Evolutionary conservation across 768 basidiomycete species (phyloP).

Genomic region (Termitomyces sp.): DNA sequence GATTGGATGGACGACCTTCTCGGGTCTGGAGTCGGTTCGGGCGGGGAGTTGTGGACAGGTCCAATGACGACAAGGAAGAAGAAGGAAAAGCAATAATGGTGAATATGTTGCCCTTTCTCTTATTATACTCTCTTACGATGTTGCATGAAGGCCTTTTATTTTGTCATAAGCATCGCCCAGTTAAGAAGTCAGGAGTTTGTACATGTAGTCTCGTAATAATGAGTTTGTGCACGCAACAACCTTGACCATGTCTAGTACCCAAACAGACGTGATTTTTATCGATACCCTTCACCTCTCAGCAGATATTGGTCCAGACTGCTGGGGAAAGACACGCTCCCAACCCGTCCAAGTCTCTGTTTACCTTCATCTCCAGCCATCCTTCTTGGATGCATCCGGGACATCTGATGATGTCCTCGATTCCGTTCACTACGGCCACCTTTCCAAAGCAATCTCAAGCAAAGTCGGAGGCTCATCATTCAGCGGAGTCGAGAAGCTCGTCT

Average conservation of each 20-base stretch:
- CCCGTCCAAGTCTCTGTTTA: conserved; percentile 49
- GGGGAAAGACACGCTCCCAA: conserved; percentile 45
- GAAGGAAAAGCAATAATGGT: conserved; percentile 6
- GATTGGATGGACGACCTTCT: conserved; percentile 32
- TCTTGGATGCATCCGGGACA: conserved; percentile 40
- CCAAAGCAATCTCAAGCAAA: conserved; percentile 40
- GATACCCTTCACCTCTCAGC: conserved; percentile 37
- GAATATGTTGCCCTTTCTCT: not conserved
- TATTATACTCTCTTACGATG: not conserved
- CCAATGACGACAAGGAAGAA: conserved; percentile 5
- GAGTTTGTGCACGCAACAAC: not conserved
- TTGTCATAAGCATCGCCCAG: not conserved
- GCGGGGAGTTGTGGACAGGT: conserved; percentile 10
- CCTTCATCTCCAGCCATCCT: conserved; percentile 38
- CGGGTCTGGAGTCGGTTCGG: conserved; percentile 8
- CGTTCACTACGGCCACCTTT: conserved; percentile 63
- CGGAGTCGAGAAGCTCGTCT: conserved; percentile 26
- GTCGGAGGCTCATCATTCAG: conserved; percentile 22
- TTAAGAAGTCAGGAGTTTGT: not conserved
- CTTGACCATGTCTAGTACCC: not conserved
- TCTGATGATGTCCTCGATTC: conserved; percentile 54
- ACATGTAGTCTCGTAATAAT: conserved; percentile 1
- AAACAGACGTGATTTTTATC: conserved; percentile 42
- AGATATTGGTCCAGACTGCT: conserved; percentile 47
- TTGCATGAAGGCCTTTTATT: not conserved